Base-by-base conservation (phyloP, 2,329 filamentous ascomycete species). In the Dryadomyces quercivorus region DNA sequence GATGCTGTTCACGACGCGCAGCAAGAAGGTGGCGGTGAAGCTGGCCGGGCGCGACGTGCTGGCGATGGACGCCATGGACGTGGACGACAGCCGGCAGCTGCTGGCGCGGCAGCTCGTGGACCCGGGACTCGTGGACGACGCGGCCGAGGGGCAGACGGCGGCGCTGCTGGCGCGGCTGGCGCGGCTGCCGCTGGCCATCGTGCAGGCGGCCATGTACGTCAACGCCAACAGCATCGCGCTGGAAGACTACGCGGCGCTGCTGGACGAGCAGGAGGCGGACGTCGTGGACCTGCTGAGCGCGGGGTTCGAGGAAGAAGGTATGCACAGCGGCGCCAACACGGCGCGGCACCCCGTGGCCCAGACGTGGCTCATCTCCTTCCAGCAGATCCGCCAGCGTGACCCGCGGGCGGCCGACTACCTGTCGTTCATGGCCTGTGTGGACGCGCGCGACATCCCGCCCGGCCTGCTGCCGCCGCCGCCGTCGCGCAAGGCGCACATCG, bases 401-500 rank as follows among this genome's bases (percentile, higher is more conserved):
- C 55, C 56, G 5, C 59, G 64, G 1, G 66, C 67, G 1, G 61
- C 59, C 15, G 10, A 63, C 5, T 68, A 63, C 47, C 58, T 68
- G 0, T 58, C 55, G 21, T 67, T 65, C 21, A 63, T 69, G 18
- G 63, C 59, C 26, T 63, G 65, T 46, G 52, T 67, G 1, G 60
- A 58, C 5, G 59, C 63, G 36, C 65, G 64, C 36, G 58, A 65
- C 20, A 67, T 68, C 21, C 66, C 65, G 1, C 26, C 12, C n/a
- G 55, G 56, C 16, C 50, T 69, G 8, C 53, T 68, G 6, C 62
- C 61, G 2, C 44, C 46, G 26, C 54, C 20, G 16, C 44, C 53
- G 1, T 54, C 57, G 8, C 47, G 58, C 8, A 49, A 60, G 34
- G 47, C 9, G 21, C 57, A 60, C 2, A 59, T 4, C 2, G 56